Evolutionary conservation across 352 stramenopile genomes (phyloP).

Genomic region (Phytophthora cryptogea): DNA sequence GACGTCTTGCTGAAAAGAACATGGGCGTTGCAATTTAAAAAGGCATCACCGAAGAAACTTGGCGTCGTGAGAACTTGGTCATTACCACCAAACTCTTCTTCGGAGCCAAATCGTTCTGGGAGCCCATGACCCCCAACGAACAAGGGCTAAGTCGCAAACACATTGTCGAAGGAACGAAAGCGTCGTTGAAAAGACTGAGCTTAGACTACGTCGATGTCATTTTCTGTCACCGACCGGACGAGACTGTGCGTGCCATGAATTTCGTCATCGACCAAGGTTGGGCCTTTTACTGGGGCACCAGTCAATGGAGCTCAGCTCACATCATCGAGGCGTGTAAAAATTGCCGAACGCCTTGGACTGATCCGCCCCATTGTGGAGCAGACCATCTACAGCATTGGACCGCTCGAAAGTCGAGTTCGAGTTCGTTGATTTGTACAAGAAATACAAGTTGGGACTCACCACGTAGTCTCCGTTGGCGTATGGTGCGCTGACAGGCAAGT

Average conservation of each 20-base stretch:
- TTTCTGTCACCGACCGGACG: too few relatives aligned
- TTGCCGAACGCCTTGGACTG: not conserved
- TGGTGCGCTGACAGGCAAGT: conserved; percentile 54
- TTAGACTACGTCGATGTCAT: too few relatives aligned
- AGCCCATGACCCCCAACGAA: too few relatives aligned
- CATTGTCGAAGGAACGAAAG: too few relatives aligned
- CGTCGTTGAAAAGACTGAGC: too few relatives aligned
- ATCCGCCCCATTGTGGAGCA: conserved; percentile 1
- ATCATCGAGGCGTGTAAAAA: not conserved
- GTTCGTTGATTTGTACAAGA: conserved; percentile 7
- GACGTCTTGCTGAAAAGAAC: not conserved
- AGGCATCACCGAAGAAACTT: not conserved
- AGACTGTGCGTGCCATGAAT: too few relatives aligned
- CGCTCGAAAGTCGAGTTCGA: conserved; percentile 6
- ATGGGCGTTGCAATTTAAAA: conserved; percentile 1
- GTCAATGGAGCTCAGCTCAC: not conserved
- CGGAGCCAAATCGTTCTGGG: conserved; percentile 36
- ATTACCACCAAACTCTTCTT: conserved; percentile 5
- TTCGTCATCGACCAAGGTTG: too few relatives aligned
- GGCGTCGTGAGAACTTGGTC: conserved; percentile 15
- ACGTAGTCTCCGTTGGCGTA: conserved; percentile 12
- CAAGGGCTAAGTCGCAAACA: too few relatives aligned
- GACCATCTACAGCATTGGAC: not conserved
- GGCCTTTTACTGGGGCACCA: not conserved
- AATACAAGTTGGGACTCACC: conserved; percentile 14